These are phyloP conservation scores for Haplosporangium sp. DNA, from an alignment of 371 early-diverging fungal species.

Conservation along the genomic window DNA sequence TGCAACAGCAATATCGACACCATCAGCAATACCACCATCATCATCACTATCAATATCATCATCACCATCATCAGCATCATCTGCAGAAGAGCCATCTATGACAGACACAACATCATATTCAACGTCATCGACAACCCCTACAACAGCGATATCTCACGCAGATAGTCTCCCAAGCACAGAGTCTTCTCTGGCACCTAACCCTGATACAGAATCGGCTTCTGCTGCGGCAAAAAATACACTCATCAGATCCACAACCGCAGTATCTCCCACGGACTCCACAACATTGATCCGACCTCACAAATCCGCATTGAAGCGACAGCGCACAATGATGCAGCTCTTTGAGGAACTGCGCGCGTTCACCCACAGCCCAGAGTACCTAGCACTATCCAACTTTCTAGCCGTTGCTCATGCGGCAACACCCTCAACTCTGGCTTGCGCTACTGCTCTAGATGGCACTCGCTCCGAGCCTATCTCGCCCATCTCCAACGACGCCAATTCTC, in stretches of 20 bases:
- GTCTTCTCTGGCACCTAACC: too few relatives aligned
- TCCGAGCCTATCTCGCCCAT: slow-evolving; percentile 44
- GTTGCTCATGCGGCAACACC: neutral
- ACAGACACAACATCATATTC: too few relatives aligned
- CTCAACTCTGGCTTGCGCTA: neutral
- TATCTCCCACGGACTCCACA: neutral
- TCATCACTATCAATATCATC: neutral
- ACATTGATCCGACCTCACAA: slow-evolving; percentile 21
- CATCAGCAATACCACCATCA: neutral
- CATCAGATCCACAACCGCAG: neutral
- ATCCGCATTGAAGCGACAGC: slow-evolving; percentile 34
- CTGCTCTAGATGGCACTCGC: slow-evolving; percentile 8
- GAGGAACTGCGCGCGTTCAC: slow-evolving; percentile 43
- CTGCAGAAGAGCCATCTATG: too few relatives aligned
- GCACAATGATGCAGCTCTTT: slow-evolving; percentile 32
- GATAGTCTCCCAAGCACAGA: too few relatives aligned
- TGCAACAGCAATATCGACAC: neutral
- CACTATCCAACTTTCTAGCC: slow-evolving; percentile 19
- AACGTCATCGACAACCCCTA: too few relatives aligned
- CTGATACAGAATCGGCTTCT: neutral
- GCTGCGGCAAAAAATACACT: neutral
- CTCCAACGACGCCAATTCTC: neutral
- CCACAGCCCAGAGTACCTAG: slow-evolving; percentile 23
- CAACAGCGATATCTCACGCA: too few relatives aligned
- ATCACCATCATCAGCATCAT: too few relatives aligned